A percentile compares a stretch with the other conserved stretches of the same genome.
These are phyloP conservation scores for Geranium rotundifolium DNA, from an alignment of 345 rosid species.

Conservation along the genomic window DNA sequence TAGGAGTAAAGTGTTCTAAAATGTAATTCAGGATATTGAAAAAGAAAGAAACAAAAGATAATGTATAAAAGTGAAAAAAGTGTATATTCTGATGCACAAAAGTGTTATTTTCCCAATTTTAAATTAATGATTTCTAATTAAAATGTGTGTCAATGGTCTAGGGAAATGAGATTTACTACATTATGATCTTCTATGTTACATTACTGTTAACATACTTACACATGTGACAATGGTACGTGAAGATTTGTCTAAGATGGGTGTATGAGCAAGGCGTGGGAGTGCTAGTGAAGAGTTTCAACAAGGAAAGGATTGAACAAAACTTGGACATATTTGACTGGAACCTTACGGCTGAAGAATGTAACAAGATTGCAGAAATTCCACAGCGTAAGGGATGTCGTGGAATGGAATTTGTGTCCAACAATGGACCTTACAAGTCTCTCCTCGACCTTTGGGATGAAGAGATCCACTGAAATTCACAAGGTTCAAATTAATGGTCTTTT, in stretches of 20 bases:
- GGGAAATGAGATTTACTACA: not conserved
- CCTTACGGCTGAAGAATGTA: slow-evolving; percentile 3
- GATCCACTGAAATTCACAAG: no score
- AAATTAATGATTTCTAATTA: no score
- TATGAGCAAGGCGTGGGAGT: slow-evolving; percentile 10
- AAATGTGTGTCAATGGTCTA: no score
- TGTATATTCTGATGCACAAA: no score
- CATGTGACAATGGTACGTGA: not conserved
- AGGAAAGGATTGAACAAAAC: slow-evolving; percentile 11
- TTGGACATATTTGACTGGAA: slow-evolving; percentile 8
- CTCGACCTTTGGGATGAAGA: slow-evolving; percentile 15
- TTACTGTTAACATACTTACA: not conserved
- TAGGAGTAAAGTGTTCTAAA: no score
- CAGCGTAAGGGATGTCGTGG: not conserved
- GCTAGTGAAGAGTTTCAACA: slow-evolving; percentile 6
- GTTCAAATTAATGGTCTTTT: no score
- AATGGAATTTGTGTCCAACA: not conserved
- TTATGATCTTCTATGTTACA: not conserved
- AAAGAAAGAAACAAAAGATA: no score
- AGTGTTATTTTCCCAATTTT: no score
- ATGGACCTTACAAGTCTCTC: slow-evolving; percentile 6
- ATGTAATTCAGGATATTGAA: no score
- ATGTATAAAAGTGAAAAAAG: no score
- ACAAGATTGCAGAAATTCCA: slow-evolving; percentile 6
- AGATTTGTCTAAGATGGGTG: slow-evolving; percentile 14